These are phyloP conservation scores for Jackrogersella multiformis DNA, from an alignment of 495 filamentous ascomycete genomes.

Conservation along the genomic window DNA sequence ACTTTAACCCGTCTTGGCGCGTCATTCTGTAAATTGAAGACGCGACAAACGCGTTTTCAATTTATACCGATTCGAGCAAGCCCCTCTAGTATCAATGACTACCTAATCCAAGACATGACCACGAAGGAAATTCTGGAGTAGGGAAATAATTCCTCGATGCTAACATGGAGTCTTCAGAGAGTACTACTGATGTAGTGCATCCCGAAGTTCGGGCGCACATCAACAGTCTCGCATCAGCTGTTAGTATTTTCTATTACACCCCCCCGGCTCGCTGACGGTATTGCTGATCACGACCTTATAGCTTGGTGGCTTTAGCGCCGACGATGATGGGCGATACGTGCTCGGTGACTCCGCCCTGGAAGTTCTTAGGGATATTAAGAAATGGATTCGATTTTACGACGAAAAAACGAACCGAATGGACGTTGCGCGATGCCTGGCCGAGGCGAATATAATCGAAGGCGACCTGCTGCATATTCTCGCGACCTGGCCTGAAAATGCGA, in stretches of 20 bases:
- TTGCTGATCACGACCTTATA: constrained; percentile 50
- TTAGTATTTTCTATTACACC: constrained; percentile 59
- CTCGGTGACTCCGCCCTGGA: constrained; percentile 94
- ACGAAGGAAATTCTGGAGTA: constrained; percentile 23
- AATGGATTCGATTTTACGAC: constrained; percentile 95
- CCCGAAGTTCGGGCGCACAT: constrained; percentile 91
- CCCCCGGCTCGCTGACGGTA: neutral
- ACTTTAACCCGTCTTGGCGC: constrained; percentile 22
- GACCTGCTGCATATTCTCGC: constrained; percentile 92
- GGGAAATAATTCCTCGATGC: constrained; percentile 36
- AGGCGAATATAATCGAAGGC: constrained; percentile 88
- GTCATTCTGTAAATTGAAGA: constrained; percentile 29
- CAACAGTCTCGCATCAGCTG: constrained; percentile 89
- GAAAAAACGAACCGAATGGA: constrained; percentile 94
- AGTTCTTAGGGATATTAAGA: constrained; percentile 89
- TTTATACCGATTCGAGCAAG: constrained; percentile 29
- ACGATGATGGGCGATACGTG: constrained; percentile 78
- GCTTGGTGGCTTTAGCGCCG: constrained; percentile 87
- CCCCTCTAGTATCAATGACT: constrained; percentile 27
- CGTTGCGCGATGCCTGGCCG: constrained; percentile 90
- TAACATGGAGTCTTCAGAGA: constrained; percentile 62
- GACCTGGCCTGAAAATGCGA: constrained; percentile 75
- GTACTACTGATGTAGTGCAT: constrained; percentile 70
- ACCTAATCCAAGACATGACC: constrained; percentile 19
- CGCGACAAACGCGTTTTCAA: constrained; percentile 40